Conservation (phyloP, 805 yeast species). For the Candida insectorum region DNA sequence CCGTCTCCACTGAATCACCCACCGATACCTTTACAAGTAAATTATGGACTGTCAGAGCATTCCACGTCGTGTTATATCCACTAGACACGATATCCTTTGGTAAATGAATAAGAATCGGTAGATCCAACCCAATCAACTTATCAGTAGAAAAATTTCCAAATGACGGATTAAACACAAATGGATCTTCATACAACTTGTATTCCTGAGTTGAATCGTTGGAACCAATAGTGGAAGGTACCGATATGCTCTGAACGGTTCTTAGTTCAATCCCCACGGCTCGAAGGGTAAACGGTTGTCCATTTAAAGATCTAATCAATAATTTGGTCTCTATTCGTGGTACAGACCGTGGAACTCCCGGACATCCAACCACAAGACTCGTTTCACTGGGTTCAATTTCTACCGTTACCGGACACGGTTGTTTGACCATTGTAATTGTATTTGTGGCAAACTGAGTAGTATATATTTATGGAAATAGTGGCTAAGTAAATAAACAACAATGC, state of each 20-base stretch:
- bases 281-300: slow-evolving; percentile 45
- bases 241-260: slow-evolving; percentile 48
- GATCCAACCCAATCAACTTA: slow-evolving; percentile 48
- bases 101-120: slow-evolving; percentile 57
- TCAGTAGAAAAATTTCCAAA: slow-evolving; percentile 37
- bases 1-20: slow-evolving; percentile 30
- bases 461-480: neutral
- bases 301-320: slow-evolving; percentile 50
- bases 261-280: slow-evolving; percentile 48
- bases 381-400: slow-evolving; percentile 48
- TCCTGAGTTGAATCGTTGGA: slow-evolving; percentile 31
- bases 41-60: slow-evolving; percentile 45
- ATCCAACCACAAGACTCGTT: slow-evolving; percentile 54
- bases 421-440: slow-evolving; percentile 5
- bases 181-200: slow-evolving; percentile 32
- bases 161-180: slow-evolving; percentile 34
- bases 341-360: slow-evolving; percentile 66
- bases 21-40: slow-evolving; percentile 37
- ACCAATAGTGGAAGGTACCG: slow-evolving; percentile 37
- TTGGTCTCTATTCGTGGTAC: slow-evolving; percentile 58
- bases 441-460: neutral
- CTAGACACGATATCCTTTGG: slow-evolving; percentile 54
- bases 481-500: neutral
- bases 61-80: slow-evolving; percentile 45
- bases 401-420: slow-evolving; percentile 23